phyloP scores from a whole-genome alignment of 2,329 filamentous ascomycete genomes.

The Plectosphaerella sp. region DNA sequence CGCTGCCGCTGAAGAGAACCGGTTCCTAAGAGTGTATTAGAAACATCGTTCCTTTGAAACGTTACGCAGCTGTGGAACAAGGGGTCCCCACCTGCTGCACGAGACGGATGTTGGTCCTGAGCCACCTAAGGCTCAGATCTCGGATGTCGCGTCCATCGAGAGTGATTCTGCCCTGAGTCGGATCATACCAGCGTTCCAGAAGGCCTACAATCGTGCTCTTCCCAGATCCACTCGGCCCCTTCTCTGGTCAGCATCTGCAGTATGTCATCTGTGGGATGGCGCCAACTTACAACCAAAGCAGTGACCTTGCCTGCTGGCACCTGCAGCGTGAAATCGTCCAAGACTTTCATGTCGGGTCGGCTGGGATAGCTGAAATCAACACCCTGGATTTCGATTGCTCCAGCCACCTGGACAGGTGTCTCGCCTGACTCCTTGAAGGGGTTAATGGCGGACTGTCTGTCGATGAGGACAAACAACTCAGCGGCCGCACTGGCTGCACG shows the following conservation, averaged over 20 bases:
- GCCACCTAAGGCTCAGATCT: constrained; percentile 20
- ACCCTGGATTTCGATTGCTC: constrained; percentile 50
- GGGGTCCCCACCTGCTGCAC: constrained; percentile 16
- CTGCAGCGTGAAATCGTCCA: constrained; percentile 54
- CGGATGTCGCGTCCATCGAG: constrained; percentile 20
- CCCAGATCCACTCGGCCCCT: constrained; percentile 31
- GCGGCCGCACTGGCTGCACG: constrained; percentile 7
- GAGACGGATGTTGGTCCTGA: constrained; percentile 22
- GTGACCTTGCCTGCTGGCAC: constrained; percentile 65
- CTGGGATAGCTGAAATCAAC: constrained; percentile 67
- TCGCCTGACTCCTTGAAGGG: constrained; percentile 10
- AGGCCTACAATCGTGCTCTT: constrained; percentile 35
- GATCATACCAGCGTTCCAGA: constrained; percentile 33
- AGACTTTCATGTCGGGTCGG: constrained; percentile 59
- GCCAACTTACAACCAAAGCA: constrained; percentile 44
- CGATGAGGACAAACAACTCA: constrained; percentile 19
- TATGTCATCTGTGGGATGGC: not conserved
- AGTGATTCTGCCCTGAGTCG: constrained; percentile 15
- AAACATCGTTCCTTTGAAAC: too few species aligned
- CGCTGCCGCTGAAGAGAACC: constrained; percentile 49
- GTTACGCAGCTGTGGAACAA: not conserved
- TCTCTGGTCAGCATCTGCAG: constrained; percentile 2
- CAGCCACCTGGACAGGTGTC: constrained; percentile 3
- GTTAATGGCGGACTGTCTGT: constrained; percentile 17
- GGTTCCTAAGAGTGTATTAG: too few species aligned